phyloP scores from a whole-genome alignment of 306 rosid species.

The Malus orientalis region DNA sequence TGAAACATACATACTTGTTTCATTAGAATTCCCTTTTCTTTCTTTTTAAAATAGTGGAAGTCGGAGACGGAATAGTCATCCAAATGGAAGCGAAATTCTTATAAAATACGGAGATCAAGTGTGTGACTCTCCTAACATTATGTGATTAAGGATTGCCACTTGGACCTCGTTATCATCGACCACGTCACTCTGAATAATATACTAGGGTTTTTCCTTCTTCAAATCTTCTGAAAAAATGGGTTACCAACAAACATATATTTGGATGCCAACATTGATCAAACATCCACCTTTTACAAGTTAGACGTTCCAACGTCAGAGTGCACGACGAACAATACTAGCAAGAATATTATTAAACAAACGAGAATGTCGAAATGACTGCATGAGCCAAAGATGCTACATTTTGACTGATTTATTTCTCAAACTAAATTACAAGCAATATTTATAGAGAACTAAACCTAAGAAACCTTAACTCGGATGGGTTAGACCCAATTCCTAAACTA shows the following conservation, averaged over 20 bases:
- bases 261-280: background rate
- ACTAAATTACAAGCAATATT: too few species aligned
- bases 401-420: too few species aligned
- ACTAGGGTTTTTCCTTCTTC: background rate
- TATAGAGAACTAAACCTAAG: too few species aligned
- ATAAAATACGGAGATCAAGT: background rate
- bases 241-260: background rate
- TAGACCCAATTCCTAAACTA: too few species aligned
- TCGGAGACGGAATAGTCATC: too few species aligned
- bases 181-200: background rate
- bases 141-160: background rate
- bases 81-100: background rate
- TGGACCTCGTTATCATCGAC: background rate
- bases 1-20: background rate
- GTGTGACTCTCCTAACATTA: background rate
- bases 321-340: too few species aligned
- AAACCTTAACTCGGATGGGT: too few species aligned
- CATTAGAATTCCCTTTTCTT: background rate
- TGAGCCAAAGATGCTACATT: too few species aligned
- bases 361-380: too few species aligned
- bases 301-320: background rate
- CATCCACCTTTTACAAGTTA: background rate
- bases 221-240: background rate
- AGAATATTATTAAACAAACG: too few species aligned
- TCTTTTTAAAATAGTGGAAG: too few species aligned